phyloP scores from a whole-genome alignment of 164 flowering plant species.

The Berberis thunbergii region DNA sequence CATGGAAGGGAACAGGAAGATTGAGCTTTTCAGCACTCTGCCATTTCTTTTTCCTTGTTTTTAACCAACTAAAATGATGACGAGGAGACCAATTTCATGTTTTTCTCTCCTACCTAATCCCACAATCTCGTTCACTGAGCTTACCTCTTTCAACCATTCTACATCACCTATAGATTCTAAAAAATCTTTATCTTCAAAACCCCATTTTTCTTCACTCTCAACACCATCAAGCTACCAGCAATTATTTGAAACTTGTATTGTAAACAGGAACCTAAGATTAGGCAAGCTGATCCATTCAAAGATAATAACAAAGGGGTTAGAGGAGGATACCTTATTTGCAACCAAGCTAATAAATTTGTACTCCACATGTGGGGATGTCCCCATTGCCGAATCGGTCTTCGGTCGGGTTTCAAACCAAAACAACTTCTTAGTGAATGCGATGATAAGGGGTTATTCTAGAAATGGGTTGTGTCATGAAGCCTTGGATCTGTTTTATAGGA shows the following conservation, averaged over 20 bases:
- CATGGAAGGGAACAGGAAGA: no score
- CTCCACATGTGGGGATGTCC: slow-evolving; percentile 10
- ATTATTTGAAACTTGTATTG: slow-evolving; percentile 14
- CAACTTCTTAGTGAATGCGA: slow-evolving; percentile 19
- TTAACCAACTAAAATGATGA: no score
- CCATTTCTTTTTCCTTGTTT: no score
- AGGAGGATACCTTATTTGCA: slow-evolving; percentile 17
- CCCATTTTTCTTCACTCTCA: slow-evolving; percentile 1
- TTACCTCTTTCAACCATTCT: neutral
- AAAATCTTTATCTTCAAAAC: neutral
- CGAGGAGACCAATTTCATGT: no score
- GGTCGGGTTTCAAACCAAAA: slow-evolving; percentile 7
- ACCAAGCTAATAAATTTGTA: slow-evolving; percentile 20
- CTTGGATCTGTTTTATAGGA: slow-evolving; percentile 15
- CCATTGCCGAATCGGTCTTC: slow-evolving; percentile 12
- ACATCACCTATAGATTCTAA: neutral
- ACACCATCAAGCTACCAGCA: slow-evolving; percentile 3
- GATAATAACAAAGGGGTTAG: slow-evolving; percentile 14
- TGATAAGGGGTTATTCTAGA: slow-evolving; percentile 22
- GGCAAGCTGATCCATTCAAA: slow-evolving; percentile 23
- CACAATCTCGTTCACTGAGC: neutral
- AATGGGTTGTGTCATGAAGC: slow-evolving; percentile 22
- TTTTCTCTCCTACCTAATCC: no score
- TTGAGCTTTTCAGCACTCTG: no score
- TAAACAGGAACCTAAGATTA: slow-evolving; percentile 8